Base-by-base conservation (phyloP, 139 green algal genomes). In the Closterium sp. region DNA sequence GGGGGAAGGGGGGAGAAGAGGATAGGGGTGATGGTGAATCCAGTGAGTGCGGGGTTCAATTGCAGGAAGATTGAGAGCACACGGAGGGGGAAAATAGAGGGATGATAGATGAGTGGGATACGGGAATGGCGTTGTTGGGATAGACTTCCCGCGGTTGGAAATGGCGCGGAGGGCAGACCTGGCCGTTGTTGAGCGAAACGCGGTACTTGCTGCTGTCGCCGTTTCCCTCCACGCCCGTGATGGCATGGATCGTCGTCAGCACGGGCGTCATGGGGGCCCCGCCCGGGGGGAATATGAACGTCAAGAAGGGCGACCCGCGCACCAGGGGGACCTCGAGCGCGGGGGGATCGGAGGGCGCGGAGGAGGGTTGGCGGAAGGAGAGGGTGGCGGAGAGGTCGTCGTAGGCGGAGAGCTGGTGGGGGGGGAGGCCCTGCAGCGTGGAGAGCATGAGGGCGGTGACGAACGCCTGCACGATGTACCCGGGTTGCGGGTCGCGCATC, bases 311-410 rank as follows among this genome's bases (percentile, higher is more conserved):
- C 10, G 42, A 73, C n/a, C 90, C 90, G 21, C 85, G 90, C 30
- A 90, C 32, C 21, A 93, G 90, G 13, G 31, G 31, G 28, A 84
- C n/a, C 21, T 19, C 85, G 85, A 87, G 28, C 5, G 19, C 13
- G 28, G 9, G 21, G 28, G n/a, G 85, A 31, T 17, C 22, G 28
- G 85, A 31, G 17, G 62, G 17, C 21, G 85, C 24, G 28, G 85
- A 28, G 9, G 85, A 87, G n/a, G 85, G 85, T 87, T 30, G 28
- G 28, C 28, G 28, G 28, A 30, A 93, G 19, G 22, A n/a, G 30
- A 93, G 22, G 13, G 90, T 93, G 85, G 90, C 90, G 85, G 10
- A 32, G 62, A 93, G 85, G 45, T 93, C 87, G 31, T 93, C 90
- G 85, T 86, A 93, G 30, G 90, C 31, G 27, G 85, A n/a, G n/a